Percentiles rank a stretch among this genome's conserved stretches.
phyloP scores from a whole-genome alignment of 768 basidiomycete species.

The Hemileccinum impolitum region DNA sequence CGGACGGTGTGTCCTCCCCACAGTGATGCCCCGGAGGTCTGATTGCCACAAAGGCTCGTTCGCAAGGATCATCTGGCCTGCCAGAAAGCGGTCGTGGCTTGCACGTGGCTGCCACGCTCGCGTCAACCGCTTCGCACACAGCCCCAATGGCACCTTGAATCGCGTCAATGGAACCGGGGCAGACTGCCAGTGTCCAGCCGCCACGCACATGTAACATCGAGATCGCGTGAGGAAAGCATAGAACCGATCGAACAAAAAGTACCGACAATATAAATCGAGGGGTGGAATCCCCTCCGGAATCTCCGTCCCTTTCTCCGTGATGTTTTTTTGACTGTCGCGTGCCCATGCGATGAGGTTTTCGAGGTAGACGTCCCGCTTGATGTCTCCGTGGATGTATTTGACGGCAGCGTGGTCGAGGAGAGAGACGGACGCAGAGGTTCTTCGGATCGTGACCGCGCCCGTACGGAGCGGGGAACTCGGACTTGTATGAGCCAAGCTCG shows the following conservation, averaged over 20 bases:
- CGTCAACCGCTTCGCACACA: constrained; percentile 85
- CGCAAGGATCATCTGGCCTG: constrained; percentile 16
- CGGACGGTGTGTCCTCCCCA: constrained; percentile 83
- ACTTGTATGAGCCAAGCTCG: neutral
- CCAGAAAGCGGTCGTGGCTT: constrained; percentile 11
- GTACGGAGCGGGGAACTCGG: constrained; percentile 14
- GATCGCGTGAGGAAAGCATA: neutral
- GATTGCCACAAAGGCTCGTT: constrained; percentile 75
- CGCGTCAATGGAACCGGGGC: constrained; percentile 68
- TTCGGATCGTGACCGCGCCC: constrained; percentile 43
- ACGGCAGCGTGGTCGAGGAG: constrained; percentile 60
- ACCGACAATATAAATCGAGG: constrained; percentile 80
- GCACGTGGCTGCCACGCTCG: constrained; percentile 38
- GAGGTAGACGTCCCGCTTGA: constrained; percentile 64
- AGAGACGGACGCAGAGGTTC: constrained; percentile 53
- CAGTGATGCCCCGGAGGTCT: constrained; percentile 95
- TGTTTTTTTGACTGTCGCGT: constrained; percentile 55
- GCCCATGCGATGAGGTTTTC: constrained; percentile 61
- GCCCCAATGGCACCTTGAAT: constrained; percentile 81
- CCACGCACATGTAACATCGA: neutral
- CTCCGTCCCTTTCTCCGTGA: constrained; percentile 62
- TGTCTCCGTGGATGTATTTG: constrained; percentile 70
- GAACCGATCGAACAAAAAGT: neutral
- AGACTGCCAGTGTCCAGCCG: constrained; percentile 53
- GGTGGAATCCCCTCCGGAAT: constrained; percentile 72